A percentile compares a stretch with the other conserved stretches of the same genome.
Evolutionary conservation across 768 basidiomycete genomes (phyloP).

Genomic region (Boletus reticulatus): DNA sequence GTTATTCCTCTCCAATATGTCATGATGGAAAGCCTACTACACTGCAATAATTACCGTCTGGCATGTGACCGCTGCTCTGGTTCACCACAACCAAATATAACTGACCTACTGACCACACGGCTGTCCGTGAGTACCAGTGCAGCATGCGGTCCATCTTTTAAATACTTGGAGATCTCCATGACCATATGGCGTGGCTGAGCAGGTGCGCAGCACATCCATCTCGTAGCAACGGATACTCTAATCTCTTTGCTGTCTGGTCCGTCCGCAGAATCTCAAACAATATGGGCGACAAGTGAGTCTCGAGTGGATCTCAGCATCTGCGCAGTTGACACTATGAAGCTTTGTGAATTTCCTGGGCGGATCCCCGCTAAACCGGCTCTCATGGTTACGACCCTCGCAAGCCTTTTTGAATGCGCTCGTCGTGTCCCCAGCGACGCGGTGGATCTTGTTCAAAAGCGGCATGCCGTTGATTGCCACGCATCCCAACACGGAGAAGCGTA

Average conservation of each 20-base stretch:
- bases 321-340: slow-evolving; percentile 28
- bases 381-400: slow-evolving; percentile 76
- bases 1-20: not conserved
- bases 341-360: slow-evolving; percentile 52
- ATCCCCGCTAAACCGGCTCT: slow-evolving; percentile 76
- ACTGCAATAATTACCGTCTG: too few species aligned
- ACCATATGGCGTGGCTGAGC: slow-evolving; percentile 11
- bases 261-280: slow-evolving; percentile 13
- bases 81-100: slow-evolving; percentile 14
- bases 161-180: not conserved
- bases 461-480: slow-evolving; percentile 57
- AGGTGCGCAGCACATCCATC: slow-evolving; percentile 1
- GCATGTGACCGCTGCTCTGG: not conserved
- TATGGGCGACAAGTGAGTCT: slow-evolving; percentile 33
- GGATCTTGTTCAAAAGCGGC: slow-evolving; percentile 76
- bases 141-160: not conserved
- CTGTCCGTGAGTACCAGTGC: not conserved
- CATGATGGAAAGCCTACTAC: too few species aligned
- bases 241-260: not conserved
- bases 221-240: not conserved
- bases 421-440: slow-evolving; percentile 56
- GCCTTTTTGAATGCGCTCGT: slow-evolving; percentile 75
- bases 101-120: not conserved
- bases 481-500: slow-evolving; percentile 30
- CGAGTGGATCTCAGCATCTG: not conserved